These are phyloP conservation scores for Aspergillus sp. DNA, from an alignment of 2,329 filamentous ascomycete genomes.

Conservation along the genomic window DNA sequence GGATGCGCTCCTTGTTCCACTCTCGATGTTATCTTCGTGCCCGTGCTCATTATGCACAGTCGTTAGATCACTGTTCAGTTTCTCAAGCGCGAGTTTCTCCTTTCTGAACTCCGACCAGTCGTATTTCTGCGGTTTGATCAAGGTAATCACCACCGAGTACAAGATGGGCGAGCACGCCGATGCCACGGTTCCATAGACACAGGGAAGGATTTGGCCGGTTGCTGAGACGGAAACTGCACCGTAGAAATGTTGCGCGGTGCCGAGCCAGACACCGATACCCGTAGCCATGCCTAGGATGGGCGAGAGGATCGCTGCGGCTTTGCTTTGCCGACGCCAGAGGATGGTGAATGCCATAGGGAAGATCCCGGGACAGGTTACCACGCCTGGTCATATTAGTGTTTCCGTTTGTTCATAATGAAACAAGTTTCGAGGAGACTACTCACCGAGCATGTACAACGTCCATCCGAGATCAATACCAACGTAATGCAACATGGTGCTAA, in stretches of 20 bases:
- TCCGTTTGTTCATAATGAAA: too few species aligned
- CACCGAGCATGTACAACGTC: conserved; percentile 55
- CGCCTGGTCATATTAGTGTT: conserved; percentile 31
- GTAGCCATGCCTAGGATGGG: conserved; percentile 53
- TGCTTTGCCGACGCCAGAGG: conserved; percentile 53
- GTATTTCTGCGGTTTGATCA: conserved; percentile 45
- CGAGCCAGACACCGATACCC: conserved; percentile 55
- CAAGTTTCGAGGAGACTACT: background rate
- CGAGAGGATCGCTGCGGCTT: conserved; percentile 50
- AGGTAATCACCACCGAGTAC: conserved; percentile 50
- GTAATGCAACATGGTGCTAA: conserved; percentile 55
- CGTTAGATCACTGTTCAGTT: conserved; percentile 25
- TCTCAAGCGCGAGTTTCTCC: conserved; percentile 30
- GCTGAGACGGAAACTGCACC: conserved; percentile 50
- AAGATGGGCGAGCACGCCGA: conserved; percentile 55
- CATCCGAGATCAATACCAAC: conserved; percentile 55
- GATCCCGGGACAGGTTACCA: conserved; percentile 55
- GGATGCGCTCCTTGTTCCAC: background rate
- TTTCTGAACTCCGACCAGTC: conserved; percentile 42
- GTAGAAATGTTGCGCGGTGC: conserved; percentile 46
- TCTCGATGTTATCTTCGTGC: background rate
- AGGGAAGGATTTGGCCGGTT: conserved; percentile 52
- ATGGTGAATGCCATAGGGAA: conserved; percentile 56
- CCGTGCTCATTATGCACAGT: conserved; percentile 11
- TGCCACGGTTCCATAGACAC: conserved; percentile 54